A percentile compares a stretch with the other conserved stretches of the same genome.
Evolutionary conservation across 106 monocot species (phyloP).

Genomic region (Apostasia shenzhenica): DNA sequence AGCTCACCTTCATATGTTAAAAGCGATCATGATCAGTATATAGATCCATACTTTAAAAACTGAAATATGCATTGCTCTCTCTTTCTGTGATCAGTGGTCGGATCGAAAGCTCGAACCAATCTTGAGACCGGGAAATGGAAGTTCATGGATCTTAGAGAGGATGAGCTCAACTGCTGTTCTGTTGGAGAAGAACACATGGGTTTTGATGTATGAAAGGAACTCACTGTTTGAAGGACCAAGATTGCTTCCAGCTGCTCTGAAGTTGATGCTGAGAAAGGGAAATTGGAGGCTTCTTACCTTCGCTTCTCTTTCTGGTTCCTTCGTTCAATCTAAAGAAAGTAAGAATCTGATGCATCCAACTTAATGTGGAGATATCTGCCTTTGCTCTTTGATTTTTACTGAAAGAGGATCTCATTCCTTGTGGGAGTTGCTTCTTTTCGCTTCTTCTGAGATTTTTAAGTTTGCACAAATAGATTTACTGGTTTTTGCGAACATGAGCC

Average conservation of each 20-base stretch:
- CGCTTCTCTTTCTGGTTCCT: too few relatives aligned
- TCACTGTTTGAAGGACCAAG: slow-evolving; percentile 23
- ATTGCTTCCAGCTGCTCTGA: slow-evolving; percentile 18
- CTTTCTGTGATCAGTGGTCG: slow-evolving; percentile 34
- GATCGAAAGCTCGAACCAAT: slow-evolving; percentile 21
- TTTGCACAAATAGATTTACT: too few relatives aligned
- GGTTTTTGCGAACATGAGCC: too few relatives aligned
- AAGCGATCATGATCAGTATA: too few relatives aligned
- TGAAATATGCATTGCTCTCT: background rate
- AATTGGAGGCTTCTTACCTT: too few relatives aligned
- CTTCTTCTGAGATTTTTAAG: too few relatives aligned
- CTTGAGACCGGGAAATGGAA: slow-evolving; percentile 23
- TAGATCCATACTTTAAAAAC: background rate
- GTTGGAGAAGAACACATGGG: slow-evolving; percentile 47
- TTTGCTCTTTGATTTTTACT: too few relatives aligned
- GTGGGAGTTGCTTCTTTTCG: too few relatives aligned
- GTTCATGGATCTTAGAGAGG: slow-evolving; percentile 34
- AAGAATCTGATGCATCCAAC: too few relatives aligned
- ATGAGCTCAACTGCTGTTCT: slow-evolving; percentile 28
- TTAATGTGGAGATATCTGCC: too few relatives aligned
- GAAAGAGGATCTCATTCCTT: too few relatives aligned
- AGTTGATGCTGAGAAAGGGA: background rate
- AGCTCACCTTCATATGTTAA: background rate
- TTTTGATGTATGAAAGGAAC: slow-evolving; percentile 41
- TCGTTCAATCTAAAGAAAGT: too few relatives aligned